A percentile compares a stretch with the other conserved stretches of the same genome.
Evolutionary conservation across 345 rosid species (phyloP).

Genomic region (Salix viminalis): DNA sequence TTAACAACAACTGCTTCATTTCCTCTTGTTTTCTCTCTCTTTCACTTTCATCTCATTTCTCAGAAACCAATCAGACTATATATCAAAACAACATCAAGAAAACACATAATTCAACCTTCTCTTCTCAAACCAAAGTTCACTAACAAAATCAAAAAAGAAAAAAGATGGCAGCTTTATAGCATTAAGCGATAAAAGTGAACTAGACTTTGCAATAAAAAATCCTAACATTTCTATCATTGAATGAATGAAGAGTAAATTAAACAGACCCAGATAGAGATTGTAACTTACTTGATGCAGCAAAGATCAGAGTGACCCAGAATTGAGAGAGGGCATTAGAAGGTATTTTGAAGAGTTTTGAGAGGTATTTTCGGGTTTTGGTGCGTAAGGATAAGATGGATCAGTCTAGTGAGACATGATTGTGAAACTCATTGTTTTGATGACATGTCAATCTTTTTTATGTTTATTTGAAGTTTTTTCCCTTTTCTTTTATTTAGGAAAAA

Average conservation of each 20-base stretch:
- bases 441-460: neutral
- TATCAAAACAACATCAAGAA: neutral
- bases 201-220: neutral
- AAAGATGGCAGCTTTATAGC: neutral
- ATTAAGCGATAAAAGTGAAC: neutral
- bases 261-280: neutral
- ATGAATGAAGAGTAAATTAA: neutral
- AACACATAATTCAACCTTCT: neutral
- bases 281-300: neutral
- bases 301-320: neutral
- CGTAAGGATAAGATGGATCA: neutral
- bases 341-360: neutral
- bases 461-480: too few relatives aligned
- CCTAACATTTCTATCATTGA: neutral
- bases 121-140: neutral
- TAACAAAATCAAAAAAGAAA: neutral
- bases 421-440: neutral
- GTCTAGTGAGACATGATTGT: neutral
- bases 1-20: neutral
- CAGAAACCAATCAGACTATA: neutral
- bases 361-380: conserved; percentile 2
- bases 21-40: neutral
- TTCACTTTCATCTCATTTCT: neutral
- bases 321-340: neutral
- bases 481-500: too few relatives aligned